Percentiles rank a stretch among this genome's conserved stretches.
Conservation (phyloP, 1,284 basidiomycete genomes). For the Erythrobasidium hasegawianum region DNA sequence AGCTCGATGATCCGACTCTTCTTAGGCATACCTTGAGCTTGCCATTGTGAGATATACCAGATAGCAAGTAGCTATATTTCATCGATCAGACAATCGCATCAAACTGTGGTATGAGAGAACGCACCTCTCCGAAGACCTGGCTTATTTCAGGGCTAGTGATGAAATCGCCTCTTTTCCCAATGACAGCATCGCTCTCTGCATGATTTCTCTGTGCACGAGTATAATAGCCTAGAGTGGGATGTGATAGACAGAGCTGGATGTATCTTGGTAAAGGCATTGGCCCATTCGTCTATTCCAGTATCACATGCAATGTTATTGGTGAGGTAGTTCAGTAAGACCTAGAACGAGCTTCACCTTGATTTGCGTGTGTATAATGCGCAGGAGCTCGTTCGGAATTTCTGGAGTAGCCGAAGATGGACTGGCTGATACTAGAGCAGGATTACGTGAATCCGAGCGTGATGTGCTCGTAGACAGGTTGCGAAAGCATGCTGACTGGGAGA, state of each 20-base stretch:
- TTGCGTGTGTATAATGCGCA: conserved; percentile 29
- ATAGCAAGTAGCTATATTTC: conserved; percentile 66
- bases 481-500: too few species aligned
- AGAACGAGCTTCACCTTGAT: conserved; percentile 28
- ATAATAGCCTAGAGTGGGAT: conserved; percentile 86
- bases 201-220: conserved; percentile 55
- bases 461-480: too few species aligned
- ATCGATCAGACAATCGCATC: conserved; percentile 8
- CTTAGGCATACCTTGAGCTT: conserved; percentile 56
- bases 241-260: conserved; percentile 81
- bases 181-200: conserved; percentile 56
- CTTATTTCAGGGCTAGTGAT: conserved; percentile 95
- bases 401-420: not conserved
- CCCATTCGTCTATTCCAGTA: conserved; percentile 77
- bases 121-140: conserved; percentile 93
- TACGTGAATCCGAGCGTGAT: too few species aligned
- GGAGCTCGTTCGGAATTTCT: conserved; percentile 26
- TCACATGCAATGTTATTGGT: too few species aligned
- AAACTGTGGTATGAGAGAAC: conserved; percentile 41
- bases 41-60: conserved; percentile 81
- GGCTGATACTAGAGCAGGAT: too few species aligned
- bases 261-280: conserved; percentile 80
- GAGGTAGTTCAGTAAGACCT: too few species aligned
- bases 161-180: conserved; percentile 87
- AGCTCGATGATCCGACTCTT: conserved; percentile 78